These are phyloP conservation scores for Sclerotiophoma versabilis DNA, from an alignment of 2,329 filamentous ascomycete species.

Conservation along the genomic window DNA sequence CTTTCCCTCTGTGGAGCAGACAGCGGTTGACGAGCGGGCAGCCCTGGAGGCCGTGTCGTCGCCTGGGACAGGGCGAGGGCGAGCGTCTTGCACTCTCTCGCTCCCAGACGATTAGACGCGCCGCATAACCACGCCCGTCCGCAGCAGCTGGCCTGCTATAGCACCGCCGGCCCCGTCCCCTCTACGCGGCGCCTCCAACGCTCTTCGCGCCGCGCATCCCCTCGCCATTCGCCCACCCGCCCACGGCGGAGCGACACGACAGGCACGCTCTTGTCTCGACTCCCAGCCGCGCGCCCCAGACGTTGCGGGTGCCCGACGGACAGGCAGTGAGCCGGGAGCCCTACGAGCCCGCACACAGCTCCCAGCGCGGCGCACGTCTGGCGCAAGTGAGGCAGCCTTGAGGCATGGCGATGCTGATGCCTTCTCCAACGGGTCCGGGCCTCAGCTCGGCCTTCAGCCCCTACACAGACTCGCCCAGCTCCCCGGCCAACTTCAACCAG, in stretches of 20 bases:
- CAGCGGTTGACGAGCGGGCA: slow-evolving; percentile 15
- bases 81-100: background rate
- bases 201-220: slow-evolving; percentile 29
- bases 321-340: slow-evolving; percentile 20
- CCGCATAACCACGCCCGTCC: slow-evolving; percentile 4
- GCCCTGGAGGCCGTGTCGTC: slow-evolving; percentile 7
- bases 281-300: slow-evolving; percentile 17
- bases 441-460: slow-evolving; percentile 58
- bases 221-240: slow-evolving; percentile 31
- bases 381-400: slow-evolving; percentile 29
- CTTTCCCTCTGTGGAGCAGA: slow-evolving; percentile 5
- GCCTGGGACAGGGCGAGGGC: slow-evolving; percentile 1
- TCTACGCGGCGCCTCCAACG: slow-evolving; percentile 26
- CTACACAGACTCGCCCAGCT: slow-evolving; percentile 60
- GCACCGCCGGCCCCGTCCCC: slow-evolving; percentile 16
- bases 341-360: slow-evolving; percentile 15
- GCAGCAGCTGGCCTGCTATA: slow-evolving; percentile 35
- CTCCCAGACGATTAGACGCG: slow-evolving; percentile 7
- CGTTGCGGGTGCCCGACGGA: slow-evolving; percentile 15
- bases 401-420: slow-evolving; percentile 55
- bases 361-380: slow-evolving; percentile 33
- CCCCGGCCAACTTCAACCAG: slow-evolving; percentile 54
- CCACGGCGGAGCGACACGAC: background rate
- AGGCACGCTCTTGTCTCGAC: slow-evolving; percentile 3
- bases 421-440: slow-evolving; percentile 46